A percentile compares a stretch with the other conserved stretches of the same genome.
Evolutionary conservation across 352 stramenopile genomes (phyloP).

Genomic region (Phytophthora foliorum): DNA sequence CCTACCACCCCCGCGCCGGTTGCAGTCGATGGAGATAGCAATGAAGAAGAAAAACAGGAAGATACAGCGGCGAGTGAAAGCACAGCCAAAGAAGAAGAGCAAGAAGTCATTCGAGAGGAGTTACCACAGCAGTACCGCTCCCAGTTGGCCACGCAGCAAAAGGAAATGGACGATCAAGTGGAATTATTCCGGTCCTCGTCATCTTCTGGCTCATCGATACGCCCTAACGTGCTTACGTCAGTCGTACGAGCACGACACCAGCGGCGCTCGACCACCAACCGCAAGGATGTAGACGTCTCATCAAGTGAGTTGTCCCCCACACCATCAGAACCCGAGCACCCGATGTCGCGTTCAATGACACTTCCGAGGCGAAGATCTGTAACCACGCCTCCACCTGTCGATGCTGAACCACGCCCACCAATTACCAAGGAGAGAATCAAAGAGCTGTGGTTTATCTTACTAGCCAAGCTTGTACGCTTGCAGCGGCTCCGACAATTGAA

Average conservation of each 20-base stretch:
- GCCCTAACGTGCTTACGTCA: constrained; percentile 10
- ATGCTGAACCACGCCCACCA: constrained; percentile 25
- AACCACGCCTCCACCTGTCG: constrained; percentile 3
- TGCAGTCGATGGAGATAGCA: background rate
- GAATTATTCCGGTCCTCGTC: constrained; percentile 38
- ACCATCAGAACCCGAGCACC: background rate
- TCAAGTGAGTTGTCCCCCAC: constrained; percentile 2
- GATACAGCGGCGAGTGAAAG: background rate
- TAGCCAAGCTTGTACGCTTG: constrained; percentile 64
- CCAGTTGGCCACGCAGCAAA: constrained; percentile 40
- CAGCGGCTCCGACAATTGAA: constrained; percentile 64
- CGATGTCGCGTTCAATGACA: constrained; percentile 2
- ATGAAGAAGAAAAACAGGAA: constrained; percentile 11
- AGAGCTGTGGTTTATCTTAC: constrained; percentile 57
- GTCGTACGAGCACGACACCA: constrained; percentile 47
- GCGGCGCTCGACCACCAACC: constrained; percentile 37
- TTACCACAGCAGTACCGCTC: constrained; percentile 35
- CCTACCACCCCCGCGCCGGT: background rate
- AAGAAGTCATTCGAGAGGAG: constrained; percentile 17
- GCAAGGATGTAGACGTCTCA: constrained; percentile 35
- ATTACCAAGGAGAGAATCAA: constrained; percentile 51
- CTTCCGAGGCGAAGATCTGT: background rate
- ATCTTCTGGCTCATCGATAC: constrained; percentile 15
- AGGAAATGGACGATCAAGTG: constrained; percentile 34
- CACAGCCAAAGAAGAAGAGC: constrained; percentile 1